Evolutionary conservation across 805 yeast genomes (phyloP), one percentile per base, ranked within the genome.

Genomic region (Metschnikowia rubicola): DNA sequence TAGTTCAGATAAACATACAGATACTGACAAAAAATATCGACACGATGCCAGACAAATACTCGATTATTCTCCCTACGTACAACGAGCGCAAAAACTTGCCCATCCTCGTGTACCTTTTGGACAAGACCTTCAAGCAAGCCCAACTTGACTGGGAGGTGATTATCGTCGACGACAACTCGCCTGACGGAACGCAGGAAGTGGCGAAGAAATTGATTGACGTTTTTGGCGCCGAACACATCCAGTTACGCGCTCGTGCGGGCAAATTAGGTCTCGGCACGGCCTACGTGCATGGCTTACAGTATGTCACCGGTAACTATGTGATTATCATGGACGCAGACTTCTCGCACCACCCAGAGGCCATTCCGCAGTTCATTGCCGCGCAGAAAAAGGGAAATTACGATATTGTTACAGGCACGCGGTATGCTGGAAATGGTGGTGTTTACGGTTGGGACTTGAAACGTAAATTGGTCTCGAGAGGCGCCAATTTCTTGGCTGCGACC

Each of bases 301-400:
- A 60, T 56, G 88, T 78, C 41, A 79, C 84, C 17, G 92, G 92
- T 39, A 78, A 86, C 65, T 85, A 75, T 63, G 90, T 85, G 41
- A 80, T 85, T 52, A 85, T 86, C 56, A 85, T 85, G 92, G 92
- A 85, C 62, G 92, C 92, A 13, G 92, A 85, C 63, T 85, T 86
- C 68, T 82, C 88, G 7, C 92, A 85, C 64, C 89, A 83, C 63
- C 92, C 92, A 21, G 83, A 81, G 56, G 86, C 90, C 29, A 85
- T 85, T 64, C 92, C 91, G 8, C 72, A 83, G 62, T 84, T 85
- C 63, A 84, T 86, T 59, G 76, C 74, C 44, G 80, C 80, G 62
- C 92, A 86, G 57, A 71, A 77, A 60, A 51, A 58, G 46, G 69
- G 60, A 37, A 61, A 80, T 59, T 80, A 61, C 55, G 85, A 80